Evolutionary conservation across 306 rosid species (phyloP), one percentile per base, ranked within the genome.

Genomic region (Sicyos edulis): DNA sequence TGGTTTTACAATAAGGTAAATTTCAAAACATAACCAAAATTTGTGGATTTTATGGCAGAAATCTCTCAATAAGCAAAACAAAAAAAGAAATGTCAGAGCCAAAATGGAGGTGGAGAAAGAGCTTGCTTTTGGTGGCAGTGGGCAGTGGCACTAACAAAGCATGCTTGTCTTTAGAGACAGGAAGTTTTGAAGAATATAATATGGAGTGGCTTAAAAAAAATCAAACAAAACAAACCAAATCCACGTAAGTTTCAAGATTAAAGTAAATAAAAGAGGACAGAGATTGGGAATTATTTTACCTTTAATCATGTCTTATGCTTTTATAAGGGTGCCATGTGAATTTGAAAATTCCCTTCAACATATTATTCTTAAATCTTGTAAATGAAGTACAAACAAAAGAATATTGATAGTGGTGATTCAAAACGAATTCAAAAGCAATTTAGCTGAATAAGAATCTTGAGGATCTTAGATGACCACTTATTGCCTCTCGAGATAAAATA

Each of bases 81-180:
- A 12, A 83, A 78, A 74, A 82, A 80, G 75, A 78, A 55, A 75
- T 83, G 92, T 80, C 86, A 85, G 88, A 79, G 75, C 79, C 78
- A 75, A 71, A 57, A 63, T 42, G 75, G 79, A 85, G 44, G 45
- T 68, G 57, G 57, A 81, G 73, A 70, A 70, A 70, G 80, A 66
- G 73, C 81, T 77, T 78, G 80, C 80, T 77, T 74, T 70, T 72
- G 62, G 77, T 81, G 76, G 75, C 78, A 75, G 86, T 77, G 78
- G 67, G 75, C 76, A 75, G 86, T 76, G 78, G 75, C 73, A 83
- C 82, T 79, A 71, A 42, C 62, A 10, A 17, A 42, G 96, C 96
- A 86, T 86, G 96, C 92, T 86, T 85, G 92, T 85, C 91, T 76
- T 76, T 76, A 86, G 54, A 82, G 83, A 79, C 85, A 74, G 75